A percentile compares a stretch with the other conserved stretches of the same genome.
Evolutionary conservation across 148 eudicot genomes (phyloP).

Genomic region (Vaccinium myrtillus): DNA sequence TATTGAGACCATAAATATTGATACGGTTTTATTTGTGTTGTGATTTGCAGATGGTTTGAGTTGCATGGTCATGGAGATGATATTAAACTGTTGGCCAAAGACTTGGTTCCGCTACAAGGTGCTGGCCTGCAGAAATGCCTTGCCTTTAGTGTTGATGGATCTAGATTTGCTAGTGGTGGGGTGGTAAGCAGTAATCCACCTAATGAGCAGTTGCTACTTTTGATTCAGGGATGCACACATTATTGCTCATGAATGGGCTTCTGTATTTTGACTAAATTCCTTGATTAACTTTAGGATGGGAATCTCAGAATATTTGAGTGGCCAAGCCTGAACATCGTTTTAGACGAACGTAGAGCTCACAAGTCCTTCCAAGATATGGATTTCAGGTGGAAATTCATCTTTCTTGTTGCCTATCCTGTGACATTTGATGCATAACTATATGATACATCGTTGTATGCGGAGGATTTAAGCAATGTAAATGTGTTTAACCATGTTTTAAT

Average conservation of each 20-base stretch:
- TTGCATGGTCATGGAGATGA: conserved; percentile 44
- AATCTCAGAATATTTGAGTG: conserved; percentile 92
- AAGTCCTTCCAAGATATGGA: conserved; percentile 91
- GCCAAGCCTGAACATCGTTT: conserved; percentile 77
- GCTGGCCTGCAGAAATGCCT: conserved; percentile 74
- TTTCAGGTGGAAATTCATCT: conserved; percentile 59
- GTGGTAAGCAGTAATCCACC: conserved; percentile 44
- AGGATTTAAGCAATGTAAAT: not conserved
- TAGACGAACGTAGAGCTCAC: conserved; percentile 92
- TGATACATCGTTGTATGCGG: not conserved
- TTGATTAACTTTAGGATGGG: conserved; percentile 60
- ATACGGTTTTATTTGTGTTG: not conserved
- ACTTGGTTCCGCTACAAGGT: conserved; percentile 57
- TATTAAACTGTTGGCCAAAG: conserved; percentile 52
- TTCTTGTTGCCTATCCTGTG: not conserved
- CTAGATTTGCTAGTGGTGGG: conserved; percentile 84
- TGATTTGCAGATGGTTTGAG: conserved; percentile 58
- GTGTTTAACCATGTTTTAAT: not conserved
- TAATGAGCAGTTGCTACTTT: not conserved
- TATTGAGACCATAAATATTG: not conserved
- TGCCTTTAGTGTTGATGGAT: conserved; percentile 86
- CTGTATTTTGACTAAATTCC: conserved; percentile 19
- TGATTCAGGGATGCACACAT: not conserved
- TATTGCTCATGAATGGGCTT: not conserved
- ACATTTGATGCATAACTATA: not conserved